phyloP scores from a whole-genome alignment of 495 filamentous ascomycete genomes.

The Lasiosphaeria miniovina region DNA sequence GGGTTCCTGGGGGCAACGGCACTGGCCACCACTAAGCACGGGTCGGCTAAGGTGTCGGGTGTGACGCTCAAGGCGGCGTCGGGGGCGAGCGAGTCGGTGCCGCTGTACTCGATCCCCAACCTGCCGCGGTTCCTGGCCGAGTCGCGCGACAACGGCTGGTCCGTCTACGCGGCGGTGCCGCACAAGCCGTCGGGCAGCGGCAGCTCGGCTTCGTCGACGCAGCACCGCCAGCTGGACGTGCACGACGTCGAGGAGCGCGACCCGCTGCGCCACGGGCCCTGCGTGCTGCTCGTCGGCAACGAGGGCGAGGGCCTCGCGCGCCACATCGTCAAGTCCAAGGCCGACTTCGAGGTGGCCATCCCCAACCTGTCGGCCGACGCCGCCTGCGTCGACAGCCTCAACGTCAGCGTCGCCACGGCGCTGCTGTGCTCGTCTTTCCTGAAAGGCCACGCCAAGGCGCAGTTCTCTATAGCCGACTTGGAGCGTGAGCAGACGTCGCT shows the following conservation, averaged over 20 bases:
- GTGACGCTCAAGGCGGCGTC: conserved; percentile 81
- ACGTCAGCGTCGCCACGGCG: conserved; percentile 81
- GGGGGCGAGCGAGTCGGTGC: conserved; percentile 77
- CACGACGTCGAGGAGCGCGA: conserved; percentile 35
- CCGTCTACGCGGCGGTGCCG: conserved; percentile 66
- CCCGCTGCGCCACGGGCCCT: conserved; percentile 59
- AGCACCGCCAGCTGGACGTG: conserved; percentile 27
- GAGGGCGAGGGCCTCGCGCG: conserved; percentile 72
- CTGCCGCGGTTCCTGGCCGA: conserved; percentile 65
- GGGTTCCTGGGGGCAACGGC: conserved; percentile 83
- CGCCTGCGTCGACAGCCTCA: conserved; percentile 69
- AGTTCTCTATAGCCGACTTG: not conserved
- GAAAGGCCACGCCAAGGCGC: conserved; percentile 27
- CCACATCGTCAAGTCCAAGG: conserved; percentile 54
- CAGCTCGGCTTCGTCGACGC: conserved; percentile 5
- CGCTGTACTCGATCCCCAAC: conserved; percentile 62
- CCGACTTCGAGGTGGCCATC: conserved; percentile 57
- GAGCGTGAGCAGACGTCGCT: too few relatives aligned
- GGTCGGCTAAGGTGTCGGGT: conserved; percentile 68
- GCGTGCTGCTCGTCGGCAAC: conserved; percentile 75
- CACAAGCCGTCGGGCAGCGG: conserved; percentile 50
- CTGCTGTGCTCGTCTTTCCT: conserved; percentile 63
- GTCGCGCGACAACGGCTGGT: conserved; percentile 72
- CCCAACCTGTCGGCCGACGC: conserved; percentile 37
- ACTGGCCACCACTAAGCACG: conserved; percentile 61